A percentile compares a stretch with the other conserved stretches of the same genome.
phyloP scores from a whole-genome alignment of 345 rosid species.

The Populus davidiana region DNA sequence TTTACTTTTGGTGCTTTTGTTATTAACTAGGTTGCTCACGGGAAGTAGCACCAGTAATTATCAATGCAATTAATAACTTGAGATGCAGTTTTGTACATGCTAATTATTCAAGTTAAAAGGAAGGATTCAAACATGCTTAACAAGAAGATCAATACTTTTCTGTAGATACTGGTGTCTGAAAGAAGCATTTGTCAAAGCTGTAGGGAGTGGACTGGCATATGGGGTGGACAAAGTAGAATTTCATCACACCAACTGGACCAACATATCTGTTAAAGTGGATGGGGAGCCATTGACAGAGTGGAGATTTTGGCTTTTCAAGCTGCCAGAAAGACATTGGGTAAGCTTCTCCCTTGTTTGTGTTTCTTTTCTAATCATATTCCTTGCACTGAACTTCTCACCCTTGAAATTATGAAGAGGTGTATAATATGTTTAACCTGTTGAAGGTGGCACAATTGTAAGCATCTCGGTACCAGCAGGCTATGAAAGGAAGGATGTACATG shows the following conservation, averaged over 20 bases:
- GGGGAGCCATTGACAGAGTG: conserved; percentile 37
- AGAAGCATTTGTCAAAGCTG: conserved; percentile 76
- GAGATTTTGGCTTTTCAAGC: conserved; percentile 55
- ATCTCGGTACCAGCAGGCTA: background rate
- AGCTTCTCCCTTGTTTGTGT: conserved; percentile 7
- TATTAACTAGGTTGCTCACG: no score
- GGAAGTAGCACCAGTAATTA: no score
- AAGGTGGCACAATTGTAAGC: background rate
- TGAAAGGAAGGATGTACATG: no score
- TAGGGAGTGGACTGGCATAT: conserved; percentile 48
- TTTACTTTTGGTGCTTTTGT: no score
- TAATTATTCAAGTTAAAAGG: background rate
- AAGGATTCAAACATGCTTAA: background rate
- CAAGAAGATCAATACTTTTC: background rate
- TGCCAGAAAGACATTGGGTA: conserved; percentile 46
- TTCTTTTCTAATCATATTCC: background rate
- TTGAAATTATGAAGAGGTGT: background rate
- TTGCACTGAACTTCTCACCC: background rate
- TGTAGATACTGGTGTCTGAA: conserved; percentile 68
- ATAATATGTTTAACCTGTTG: background rate
- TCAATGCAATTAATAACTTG: background rate
- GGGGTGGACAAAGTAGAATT: conserved; percentile 57
- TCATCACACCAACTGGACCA: conserved; percentile 49
- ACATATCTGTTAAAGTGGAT: conserved; percentile 40
- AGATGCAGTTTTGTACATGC: background rate